Conservation (phyloP, 78 protist species). For the Monosiga brevicollis region DNA sequence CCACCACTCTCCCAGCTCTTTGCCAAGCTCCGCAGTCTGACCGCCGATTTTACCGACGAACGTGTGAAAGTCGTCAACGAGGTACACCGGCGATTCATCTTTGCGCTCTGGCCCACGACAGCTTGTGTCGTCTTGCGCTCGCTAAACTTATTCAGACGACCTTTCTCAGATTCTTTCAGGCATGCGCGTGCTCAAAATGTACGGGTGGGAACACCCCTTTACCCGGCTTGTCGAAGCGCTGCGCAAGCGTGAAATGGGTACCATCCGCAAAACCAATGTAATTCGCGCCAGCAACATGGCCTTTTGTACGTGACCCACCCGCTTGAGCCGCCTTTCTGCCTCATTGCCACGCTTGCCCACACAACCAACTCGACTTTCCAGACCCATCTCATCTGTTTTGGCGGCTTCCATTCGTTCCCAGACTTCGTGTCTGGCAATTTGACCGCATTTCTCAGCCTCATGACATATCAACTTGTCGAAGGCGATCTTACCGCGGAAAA, state of each 20-base stretch:
- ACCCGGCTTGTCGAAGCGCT: background rate
- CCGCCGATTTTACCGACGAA: background rate
- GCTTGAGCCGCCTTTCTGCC: no score
- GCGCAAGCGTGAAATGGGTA: constrained; percentile 11
- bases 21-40: background rate
- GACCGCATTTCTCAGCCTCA: background rate
- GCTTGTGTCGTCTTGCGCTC: background rate
- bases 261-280: background rate
- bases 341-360: no score
- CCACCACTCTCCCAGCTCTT: background rate
- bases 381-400: no score
- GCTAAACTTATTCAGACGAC: background rate
- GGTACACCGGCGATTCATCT: background rate
- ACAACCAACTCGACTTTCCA: no score
- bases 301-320: no score
- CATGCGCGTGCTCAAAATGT: constrained; percentile 65
- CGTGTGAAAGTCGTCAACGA: background rate
- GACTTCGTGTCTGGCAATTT: background rate
- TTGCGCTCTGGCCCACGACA: background rate
- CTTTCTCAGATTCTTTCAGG: background rate
- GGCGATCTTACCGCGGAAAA: background rate
- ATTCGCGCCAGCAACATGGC: background rate
- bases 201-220: constrained; percentile 69
- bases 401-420: no score
- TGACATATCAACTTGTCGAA: background rate